Evolutionary conservation across 345 rosid genomes (phyloP).

Genomic region (Rhizophora apiculata): DNA sequence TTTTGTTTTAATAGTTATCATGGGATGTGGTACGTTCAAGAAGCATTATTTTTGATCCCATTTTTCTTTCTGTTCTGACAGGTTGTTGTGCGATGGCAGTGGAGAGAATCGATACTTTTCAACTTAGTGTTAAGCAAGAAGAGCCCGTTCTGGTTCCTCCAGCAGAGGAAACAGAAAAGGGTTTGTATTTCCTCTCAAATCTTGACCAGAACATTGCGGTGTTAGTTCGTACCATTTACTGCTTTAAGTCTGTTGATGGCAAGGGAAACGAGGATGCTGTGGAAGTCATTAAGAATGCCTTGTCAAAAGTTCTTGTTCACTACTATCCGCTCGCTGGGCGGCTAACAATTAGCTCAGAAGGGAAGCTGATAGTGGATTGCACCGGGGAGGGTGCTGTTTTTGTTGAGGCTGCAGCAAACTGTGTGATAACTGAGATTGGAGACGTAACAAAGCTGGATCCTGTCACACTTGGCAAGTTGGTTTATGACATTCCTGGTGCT

Average conservation of each 20-base stretch:
- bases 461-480: conserved; percentile 69
- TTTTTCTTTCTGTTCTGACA: conserved; percentile 6
- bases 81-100: conserved; percentile 43
- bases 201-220: conserved; percentile 89
- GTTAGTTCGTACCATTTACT: conserved; percentile 73
- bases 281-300: conserved; percentile 62
- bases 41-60: neutral
- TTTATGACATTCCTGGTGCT: conserved; percentile 75
- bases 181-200: conserved; percentile 75
- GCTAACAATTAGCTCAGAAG: conserved; percentile 33
- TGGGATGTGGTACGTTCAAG: too few species aligned
- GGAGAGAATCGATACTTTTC: conserved; percentile 20
- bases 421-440: conserved; percentile 61
- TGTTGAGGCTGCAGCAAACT: conserved; percentile 78
- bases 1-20: neutral
- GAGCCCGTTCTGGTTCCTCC: conserved; percentile 64
- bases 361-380: conserved; percentile 75
- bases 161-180: conserved; percentile 56
- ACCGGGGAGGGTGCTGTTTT: conserved; percentile 79
- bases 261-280: conserved; percentile 57
- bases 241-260: conserved; percentile 57
- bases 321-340: conserved; percentile 82
- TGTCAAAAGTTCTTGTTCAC: conserved; percentile 69
- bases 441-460: conserved; percentile 83
- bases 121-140: conserved; percentile 43